Conservation (phyloP, 78 protist species). For the Polysphondylium violaceum region DNA sequence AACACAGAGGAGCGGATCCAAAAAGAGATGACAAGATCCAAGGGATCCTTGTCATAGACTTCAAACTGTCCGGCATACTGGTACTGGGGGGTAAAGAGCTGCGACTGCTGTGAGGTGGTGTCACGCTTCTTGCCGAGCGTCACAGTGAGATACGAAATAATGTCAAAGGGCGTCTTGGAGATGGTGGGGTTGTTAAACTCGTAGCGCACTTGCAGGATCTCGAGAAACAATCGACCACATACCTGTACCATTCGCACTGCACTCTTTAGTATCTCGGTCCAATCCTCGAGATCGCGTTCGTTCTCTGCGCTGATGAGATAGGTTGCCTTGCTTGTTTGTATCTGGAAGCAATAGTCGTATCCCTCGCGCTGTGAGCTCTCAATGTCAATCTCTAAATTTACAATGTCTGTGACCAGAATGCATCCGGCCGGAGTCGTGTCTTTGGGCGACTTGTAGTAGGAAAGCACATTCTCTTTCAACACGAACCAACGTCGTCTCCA, state of each 20-base stretch:
- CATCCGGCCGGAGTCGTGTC: slow-evolving; percentile 73
- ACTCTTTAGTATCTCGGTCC: slow-evolving; percentile 23
- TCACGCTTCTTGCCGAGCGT: slow-evolving; percentile 59
- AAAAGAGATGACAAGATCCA: slow-evolving; percentile 13
- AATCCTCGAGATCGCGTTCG: slow-evolving; percentile 66
- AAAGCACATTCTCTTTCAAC: slow-evolving; percentile 43
- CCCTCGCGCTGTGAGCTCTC: slow-evolving; percentile 45
- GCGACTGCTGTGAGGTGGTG: slow-evolving; percentile 15
- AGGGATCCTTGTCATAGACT: slow-evolving; percentile 28
- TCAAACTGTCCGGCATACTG: slow-evolving; percentile 52
- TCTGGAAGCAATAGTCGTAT: slow-evolving; percentile 22
- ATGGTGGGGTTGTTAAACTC: neutral
- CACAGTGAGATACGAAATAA: slow-evolving; percentile 46
- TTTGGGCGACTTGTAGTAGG: slow-evolving; percentile 78
- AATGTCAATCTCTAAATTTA: neutral
- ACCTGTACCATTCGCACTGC: slow-evolving; percentile 25
- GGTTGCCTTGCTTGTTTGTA: slow-evolving; percentile 15
- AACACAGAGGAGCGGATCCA: slow-evolving; percentile 38
- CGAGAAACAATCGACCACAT: slow-evolving; percentile 44
- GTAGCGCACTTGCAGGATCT: slow-evolving; percentile 34
- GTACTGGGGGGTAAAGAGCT: slow-evolving; percentile 35
- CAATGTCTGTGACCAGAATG: slow-evolving; percentile 28
- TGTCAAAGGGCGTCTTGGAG: slow-evolving; percentile 17
- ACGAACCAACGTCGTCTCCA: slow-evolving; percentile 86
- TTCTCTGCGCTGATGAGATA: slow-evolving; percentile 63